A percentile compares a stretch with the other conserved stretches of the same genome.
Conservation (phyloP, 2,329 filamentous ascomycete genomes). For the Xylariaceae sp. region DNA sequence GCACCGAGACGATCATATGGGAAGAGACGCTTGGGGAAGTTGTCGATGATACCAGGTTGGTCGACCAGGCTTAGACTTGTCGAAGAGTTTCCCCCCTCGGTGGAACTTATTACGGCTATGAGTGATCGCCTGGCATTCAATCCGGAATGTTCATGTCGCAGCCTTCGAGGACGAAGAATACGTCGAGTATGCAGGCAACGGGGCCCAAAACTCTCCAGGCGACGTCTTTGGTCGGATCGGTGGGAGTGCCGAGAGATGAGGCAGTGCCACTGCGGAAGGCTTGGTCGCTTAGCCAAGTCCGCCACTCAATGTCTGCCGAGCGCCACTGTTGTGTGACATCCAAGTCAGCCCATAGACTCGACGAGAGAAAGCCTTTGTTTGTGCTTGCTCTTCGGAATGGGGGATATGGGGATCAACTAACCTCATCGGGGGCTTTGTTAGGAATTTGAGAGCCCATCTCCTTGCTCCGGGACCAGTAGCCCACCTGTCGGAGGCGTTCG, state of each 20-base stretch:
- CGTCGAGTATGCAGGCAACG: slow-evolving; percentile 22
- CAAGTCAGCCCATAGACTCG: slow-evolving; percentile 2
- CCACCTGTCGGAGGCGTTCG: slow-evolving; percentile 23
- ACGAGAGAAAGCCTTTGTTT: neutral
- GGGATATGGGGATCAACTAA: slow-evolving; percentile 1
- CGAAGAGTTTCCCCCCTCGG: too few relatives aligned
- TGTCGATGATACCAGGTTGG: too few relatives aligned
- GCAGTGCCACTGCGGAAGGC: neutral
- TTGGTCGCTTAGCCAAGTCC: slow-evolving; percentile 24
- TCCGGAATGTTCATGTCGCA: neutral
- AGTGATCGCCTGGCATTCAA: too few relatives aligned
- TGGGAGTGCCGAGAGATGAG: neutral
- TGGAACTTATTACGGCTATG: too few relatives aligned
- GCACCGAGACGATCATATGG: too few relatives aligned
- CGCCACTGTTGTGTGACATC: slow-evolving; percentile 17
- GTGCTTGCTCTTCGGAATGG: neutral
- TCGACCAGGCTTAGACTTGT: too few relatives aligned
- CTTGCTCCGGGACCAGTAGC: slow-evolving; percentile 17
- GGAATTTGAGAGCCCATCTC: slow-evolving; percentile 19
- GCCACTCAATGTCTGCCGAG: slow-evolving; percentile 24
- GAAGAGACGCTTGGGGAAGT: too few relatives aligned
- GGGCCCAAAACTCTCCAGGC: slow-evolving; percentile 22
- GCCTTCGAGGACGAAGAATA: slow-evolving; percentile 10
- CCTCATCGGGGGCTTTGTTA: slow-evolving; percentile 18
- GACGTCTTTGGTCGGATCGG: slow-evolving; percentile 6